Percentiles rank a stretch among this genome's conserved stretches.
phyloP scores from a whole-genome alignment of 495 filamentous ascomycete species.

The Jackrogersella multiformis region DNA sequence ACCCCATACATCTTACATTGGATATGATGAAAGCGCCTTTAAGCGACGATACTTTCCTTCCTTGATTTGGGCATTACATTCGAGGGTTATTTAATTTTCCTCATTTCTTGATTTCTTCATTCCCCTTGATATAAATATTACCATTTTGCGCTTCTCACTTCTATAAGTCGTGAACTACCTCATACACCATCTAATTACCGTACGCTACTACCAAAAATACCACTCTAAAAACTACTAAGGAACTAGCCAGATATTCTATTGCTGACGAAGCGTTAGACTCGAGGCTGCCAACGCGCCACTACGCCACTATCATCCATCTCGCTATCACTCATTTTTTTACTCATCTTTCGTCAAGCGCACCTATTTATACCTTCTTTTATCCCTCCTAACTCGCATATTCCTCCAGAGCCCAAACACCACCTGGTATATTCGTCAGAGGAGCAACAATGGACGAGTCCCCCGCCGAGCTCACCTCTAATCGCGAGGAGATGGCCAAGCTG shows the following conservation, averaged over 20 bases:
- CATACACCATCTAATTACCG: no score
- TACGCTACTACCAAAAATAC: constrained; percentile 6
- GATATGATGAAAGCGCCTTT: constrained; percentile 8
- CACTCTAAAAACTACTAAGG: not conserved
- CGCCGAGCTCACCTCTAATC: constrained; percentile 31
- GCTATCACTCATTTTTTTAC: constrained; percentile 1
- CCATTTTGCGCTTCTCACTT: not conserved
- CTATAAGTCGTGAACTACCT: no score
- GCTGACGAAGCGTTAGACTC: constrained; percentile 5
- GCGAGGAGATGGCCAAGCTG: constrained; percentile 34
- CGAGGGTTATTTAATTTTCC: not conserved
- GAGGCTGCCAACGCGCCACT: not conserved
- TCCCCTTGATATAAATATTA: not conserved
- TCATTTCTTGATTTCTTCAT: not conserved
- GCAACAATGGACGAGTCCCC: constrained; percentile 38
- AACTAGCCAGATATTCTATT: not conserved
- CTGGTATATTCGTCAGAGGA: not conserved
- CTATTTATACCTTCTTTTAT: not conserved
- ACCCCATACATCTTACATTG: not conserved
- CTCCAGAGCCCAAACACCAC: not conserved
- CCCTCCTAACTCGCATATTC: not conserved
- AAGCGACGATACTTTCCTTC: constrained; percentile 4
- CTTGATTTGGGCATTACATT: not conserved
- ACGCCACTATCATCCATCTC: constrained; percentile 4
- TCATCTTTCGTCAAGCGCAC: not conserved